These are phyloP conservation scores for Auricularia auricula-judae DNA, from an alignment of 768 basidiomycete species.

Conservation along the genomic window DNA sequence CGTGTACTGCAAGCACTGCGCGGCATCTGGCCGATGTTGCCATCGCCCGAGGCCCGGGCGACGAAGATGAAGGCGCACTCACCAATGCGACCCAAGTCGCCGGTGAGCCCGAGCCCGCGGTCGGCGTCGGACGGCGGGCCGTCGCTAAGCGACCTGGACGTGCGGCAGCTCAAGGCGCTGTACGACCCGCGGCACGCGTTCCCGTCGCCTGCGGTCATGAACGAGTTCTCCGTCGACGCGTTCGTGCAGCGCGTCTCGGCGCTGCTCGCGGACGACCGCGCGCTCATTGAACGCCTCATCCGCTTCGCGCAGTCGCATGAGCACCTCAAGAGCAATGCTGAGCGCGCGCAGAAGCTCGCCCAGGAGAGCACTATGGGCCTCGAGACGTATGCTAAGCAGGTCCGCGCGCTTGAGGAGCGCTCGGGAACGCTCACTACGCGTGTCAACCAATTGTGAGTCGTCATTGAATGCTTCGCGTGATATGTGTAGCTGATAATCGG, in stretches of 20 bases:
- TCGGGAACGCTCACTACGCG: constrained; percentile 35
- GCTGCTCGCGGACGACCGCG: constrained; percentile 70
- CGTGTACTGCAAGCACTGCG: constrained; percentile 30
- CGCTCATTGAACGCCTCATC: constrained; percentile 72
- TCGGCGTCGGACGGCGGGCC: constrained; percentile 19
- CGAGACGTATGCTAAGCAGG: constrained; percentile 87
- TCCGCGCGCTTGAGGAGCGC: constrained; percentile 67
- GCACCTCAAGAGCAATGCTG: constrained; percentile 83
- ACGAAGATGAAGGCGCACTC: constrained; percentile 32
- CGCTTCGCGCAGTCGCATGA: constrained; percentile 86
- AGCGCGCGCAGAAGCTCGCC: constrained; percentile 81
- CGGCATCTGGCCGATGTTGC: constrained; percentile 72
- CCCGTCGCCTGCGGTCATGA: constrained; percentile 11
- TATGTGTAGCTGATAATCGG: constrained; percentile 4
- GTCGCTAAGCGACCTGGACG: constrained; percentile 76
- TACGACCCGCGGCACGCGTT: constrained; percentile 37
- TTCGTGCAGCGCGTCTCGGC: constrained; percentile 72
- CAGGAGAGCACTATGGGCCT: constrained; percentile 69
- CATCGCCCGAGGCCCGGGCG: constrained; percentile 74
- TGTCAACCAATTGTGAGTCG: constrained; percentile 40
- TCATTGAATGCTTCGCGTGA: no score
- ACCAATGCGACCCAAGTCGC: constrained; percentile 17
- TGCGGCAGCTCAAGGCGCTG: constrained; percentile 73
- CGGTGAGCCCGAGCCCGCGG: constrained; percentile 29
- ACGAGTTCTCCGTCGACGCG: constrained; percentile 56